These are phyloP conservation scores for Trichomonascaceae sp. DNA, from an alignment of 1,139 yeast species.

Conservation along the genomic window DNA sequence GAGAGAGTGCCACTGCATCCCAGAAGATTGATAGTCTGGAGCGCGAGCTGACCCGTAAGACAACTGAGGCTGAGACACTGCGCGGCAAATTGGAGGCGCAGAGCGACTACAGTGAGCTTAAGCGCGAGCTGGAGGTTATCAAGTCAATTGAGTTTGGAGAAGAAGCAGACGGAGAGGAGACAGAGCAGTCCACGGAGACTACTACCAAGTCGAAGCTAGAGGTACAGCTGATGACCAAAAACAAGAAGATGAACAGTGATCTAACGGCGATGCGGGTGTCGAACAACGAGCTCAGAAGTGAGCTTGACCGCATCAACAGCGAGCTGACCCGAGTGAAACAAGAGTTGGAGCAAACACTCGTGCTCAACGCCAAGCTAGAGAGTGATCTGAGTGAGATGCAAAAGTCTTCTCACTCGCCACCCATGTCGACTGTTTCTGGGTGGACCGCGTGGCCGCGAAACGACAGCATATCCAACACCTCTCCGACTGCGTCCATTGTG, in stretches of 20 bases:
- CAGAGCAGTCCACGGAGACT: constrained; percentile 22
- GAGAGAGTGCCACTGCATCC: constrained; percentile 8
- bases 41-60: constrained; percentile 37
- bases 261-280: constrained; percentile 44
- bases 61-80: constrained; percentile 38
- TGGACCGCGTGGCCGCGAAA: constrained; percentile 18
- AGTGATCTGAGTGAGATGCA: constrained; percentile 37
- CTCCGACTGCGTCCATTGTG: constrained; percentile 26
- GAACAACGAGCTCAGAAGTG: constrained; percentile 31
- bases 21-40: constrained; percentile 28
- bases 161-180: constrained; percentile 24
- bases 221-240: constrained; percentile 40
- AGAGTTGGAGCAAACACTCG: constrained; percentile 27
- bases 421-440: constrained; percentile 34
- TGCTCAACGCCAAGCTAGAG: constrained; percentile 51
- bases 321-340: constrained; percentile 30
- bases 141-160: constrained; percentile 52
- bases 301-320: constrained; percentile 31
- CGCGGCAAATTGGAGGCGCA: constrained; percentile 50
- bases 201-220: constrained; percentile 18
- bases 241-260: constrained; percentile 48
- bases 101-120: constrained; percentile 72
- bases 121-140: constrained; percentile 57
- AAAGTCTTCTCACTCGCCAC: constrained; percentile 33
- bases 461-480: constrained; percentile 5